Evolutionary conservation across 108 stramenopile genomes (phyloP), one percentile per base, ranked within the genome.

Genomic region (Cyclotella choctawhatcheeana): DNA sequence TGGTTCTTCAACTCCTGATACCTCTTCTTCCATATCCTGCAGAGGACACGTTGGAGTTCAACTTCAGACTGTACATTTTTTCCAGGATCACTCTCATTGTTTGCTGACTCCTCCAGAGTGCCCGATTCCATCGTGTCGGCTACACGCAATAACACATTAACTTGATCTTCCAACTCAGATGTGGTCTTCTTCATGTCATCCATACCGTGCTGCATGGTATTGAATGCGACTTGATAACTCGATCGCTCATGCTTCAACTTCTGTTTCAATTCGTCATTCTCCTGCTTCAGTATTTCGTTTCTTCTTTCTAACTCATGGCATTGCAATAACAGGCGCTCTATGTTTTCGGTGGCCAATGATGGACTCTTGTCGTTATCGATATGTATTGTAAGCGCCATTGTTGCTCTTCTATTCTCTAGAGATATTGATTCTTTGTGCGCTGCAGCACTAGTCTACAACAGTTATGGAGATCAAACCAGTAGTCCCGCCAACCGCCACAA

Each of bases 171-270:
- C n/a, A 56, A 56, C 30, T 56, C 29, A 8, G 20, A 29, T 14
- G 55, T 56, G 29, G 55, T 56, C 29, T 40, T 43, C 27, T 61
- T 61, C 60, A 61, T 26, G 13, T 22, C 60, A 61, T 61, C 60
- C 60, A 61, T 61, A 22, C 43, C 60, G 43, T 20, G 25, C 16
- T 44, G 24, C 35, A 61, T 12, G 7, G 37, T 16, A 10, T 2
- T 25, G 6, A 24, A 8, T 7, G 43, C 3, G 20, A 5, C 40
- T 37, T 12, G 6, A 6, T 26, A 61, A 0, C 10, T 1, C 60
- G 6, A 21, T 1, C 40, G 18, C 25, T 61, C 40, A 10, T 20
- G 20, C 22, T 12, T 7, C 16, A 61, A 22, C 43, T 44, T 20
- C 21, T 3, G 1, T 43, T 43, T 35, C 25, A 61, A 30, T 2